A percentile compares a stretch with the other conserved stretches of the same genome.
Evolutionary conservation across 805 yeast species (phyloP).

Genomic region (Suhomyces sp.): DNA sequence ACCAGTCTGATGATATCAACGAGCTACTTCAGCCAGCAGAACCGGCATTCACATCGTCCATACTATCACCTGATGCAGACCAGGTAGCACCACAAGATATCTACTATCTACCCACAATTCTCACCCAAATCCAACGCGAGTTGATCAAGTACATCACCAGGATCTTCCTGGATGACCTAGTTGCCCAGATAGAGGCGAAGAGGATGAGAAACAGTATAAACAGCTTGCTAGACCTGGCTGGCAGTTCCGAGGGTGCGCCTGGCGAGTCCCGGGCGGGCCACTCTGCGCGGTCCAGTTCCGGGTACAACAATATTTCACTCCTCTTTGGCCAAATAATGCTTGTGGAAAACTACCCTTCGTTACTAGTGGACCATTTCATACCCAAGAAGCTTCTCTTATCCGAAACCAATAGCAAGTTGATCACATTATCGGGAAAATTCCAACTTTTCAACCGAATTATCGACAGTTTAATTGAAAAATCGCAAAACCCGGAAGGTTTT

Average conservation of each 20-base stretch:
- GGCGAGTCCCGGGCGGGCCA: not conserved
- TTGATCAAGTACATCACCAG: slow-evolving; percentile 31
- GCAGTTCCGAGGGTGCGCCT: not conserved
- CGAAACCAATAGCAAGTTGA: slow-evolving; percentile 58
- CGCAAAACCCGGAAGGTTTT: slow-evolving; percentile 10
- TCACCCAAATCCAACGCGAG: slow-evolving; percentile 34
- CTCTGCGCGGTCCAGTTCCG: not conserved
- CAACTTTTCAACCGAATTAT: slow-evolving; percentile 49
- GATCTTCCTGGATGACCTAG: slow-evolving; percentile 26
- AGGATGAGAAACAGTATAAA: slow-evolving; percentile 34
- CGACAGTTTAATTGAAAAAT: slow-evolving; percentile 23
- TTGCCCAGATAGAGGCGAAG: slow-evolving; percentile 18
- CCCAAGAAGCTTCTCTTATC: slow-evolving; percentile 65
- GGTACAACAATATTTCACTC: slow-evolving; percentile 37
- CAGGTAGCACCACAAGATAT: slow-evolving; percentile 16
- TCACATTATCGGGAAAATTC: slow-evolving; percentile 58
- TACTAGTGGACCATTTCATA: slow-evolving; percentile 73
- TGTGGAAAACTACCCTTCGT: slow-evolving; percentile 63
- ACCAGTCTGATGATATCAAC: slow-evolving; percentile 9
- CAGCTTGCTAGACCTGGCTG: slow-evolving; percentile 27
- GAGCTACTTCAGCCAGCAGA: slow-evolving; percentile 5
- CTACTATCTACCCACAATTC: slow-evolving; percentile 33
- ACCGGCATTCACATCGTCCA: slow-evolving; percentile 3
- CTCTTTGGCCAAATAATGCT: slow-evolving; percentile 45
- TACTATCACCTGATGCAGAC: not conserved